Evolutionary conservation across 2,329 filamentous ascomycete genomes (phyloP).

Genomic region (Fusarium sp.): DNA sequence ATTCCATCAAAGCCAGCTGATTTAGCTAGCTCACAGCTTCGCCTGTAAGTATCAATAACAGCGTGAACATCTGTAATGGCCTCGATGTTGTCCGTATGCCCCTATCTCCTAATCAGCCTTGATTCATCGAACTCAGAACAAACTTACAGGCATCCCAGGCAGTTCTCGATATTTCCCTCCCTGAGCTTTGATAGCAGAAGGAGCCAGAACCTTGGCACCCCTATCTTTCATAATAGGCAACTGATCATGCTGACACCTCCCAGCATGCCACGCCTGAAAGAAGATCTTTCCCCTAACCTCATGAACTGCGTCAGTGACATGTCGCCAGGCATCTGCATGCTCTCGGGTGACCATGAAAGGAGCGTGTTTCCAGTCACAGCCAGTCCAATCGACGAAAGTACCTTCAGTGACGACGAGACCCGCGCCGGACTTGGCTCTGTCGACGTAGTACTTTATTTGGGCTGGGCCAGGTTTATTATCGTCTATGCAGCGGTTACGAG

Average conservation of each 20-base stretch:
- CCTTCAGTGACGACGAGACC: conserved; percentile 1
- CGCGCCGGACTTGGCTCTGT: background rate
- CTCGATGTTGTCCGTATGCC: background rate
- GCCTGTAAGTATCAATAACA: background rate
- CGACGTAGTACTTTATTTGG: conserved; percentile 1
- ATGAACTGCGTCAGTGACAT: background rate
- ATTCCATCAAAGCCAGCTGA: background rate
- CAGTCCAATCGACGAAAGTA: conserved; percentile 4
- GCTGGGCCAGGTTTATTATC: conserved; percentile 1
- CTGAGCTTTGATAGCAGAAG: background rate
- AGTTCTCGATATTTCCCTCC: conserved; percentile 6
- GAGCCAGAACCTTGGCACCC: background rate
- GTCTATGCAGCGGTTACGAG: conserved; percentile 11
- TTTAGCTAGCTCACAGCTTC: background rate
- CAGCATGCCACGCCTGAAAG: conserved; percentile 18
- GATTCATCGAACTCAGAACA: fast-evolving
- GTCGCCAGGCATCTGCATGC: background rate
- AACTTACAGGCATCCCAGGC: background rate
- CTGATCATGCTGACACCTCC: conserved; percentile 7
- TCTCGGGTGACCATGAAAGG: background rate
- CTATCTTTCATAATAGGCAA: background rate
- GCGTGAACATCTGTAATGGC: background rate
- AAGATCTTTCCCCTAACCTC: background rate
- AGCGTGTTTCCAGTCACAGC: conserved; percentile 1
- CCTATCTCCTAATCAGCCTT: background rate